A percentile compares a stretch with the other conserved stretches of the same genome.
Conservation (phyloP, 768 basidiomycete species). For the Tricholoma terreum region DNA sequence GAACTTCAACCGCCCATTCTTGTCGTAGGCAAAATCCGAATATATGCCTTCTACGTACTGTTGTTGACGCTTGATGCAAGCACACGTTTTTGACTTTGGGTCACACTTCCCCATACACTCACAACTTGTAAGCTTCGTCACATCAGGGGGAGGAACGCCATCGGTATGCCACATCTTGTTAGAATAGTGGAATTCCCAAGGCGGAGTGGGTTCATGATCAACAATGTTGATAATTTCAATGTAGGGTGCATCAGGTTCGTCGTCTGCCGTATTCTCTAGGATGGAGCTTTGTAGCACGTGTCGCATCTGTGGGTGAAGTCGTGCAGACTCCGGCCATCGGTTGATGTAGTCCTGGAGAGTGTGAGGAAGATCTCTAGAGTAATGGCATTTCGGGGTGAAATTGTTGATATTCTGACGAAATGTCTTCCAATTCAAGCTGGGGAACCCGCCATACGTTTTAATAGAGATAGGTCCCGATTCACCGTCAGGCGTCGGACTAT, state of each 20-base stretch:
- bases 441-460: conserved; percentile 29
- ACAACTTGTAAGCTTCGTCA: conserved; percentile 59
- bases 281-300: conserved; percentile 65
- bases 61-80: conserved; percentile 61
- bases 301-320: conserved; percentile 42
- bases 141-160: conserved; percentile 64
- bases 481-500: conserved; percentile 9
- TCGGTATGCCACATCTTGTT: conserved; percentile 77
- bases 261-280: conserved; percentile 55
- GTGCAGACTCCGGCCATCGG: conserved; percentile 37
- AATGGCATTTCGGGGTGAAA: conserved; percentile 30
- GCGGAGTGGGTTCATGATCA: conserved; percentile 67
- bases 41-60: conserved; percentile 31
- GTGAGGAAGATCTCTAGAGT: conserved; percentile 56
- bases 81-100: conserved; percentile 69
- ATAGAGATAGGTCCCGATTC: conserved; percentile 1
- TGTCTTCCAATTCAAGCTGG: conserved; percentile 36
- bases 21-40: conserved; percentile 68
- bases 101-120: conserved; percentile 74
- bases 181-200: conserved; percentile 86
- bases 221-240: conserved; percentile 68
- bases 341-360: conserved; percentile 67
- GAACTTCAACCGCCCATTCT: conserved; percentile 48
- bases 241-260: conserved; percentile 67
- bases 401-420: conserved; percentile 33